phyloP scores from a whole-genome alignment of 345 rosid species.

The Mangifera indica region DNA sequence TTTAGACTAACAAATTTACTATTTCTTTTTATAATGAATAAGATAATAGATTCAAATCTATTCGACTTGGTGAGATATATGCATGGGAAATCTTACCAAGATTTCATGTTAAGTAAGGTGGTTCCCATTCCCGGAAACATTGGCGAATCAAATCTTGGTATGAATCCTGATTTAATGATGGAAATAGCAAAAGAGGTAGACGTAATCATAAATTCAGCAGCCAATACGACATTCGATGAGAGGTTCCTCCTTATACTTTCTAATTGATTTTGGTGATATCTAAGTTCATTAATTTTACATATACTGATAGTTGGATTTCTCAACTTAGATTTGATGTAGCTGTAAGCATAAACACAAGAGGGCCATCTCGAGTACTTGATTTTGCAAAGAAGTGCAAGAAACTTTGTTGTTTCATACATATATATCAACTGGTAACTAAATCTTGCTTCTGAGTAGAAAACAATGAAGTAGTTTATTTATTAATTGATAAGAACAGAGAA shows the following conservation, averaged over 20 bases:
- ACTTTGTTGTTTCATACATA: conserved; percentile 29
- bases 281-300: conserved; percentile 22
- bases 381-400: conserved; percentile 29
- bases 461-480: too few species aligned
- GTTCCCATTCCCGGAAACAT: neutral
- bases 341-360: conserved; percentile 20
- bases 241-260: too few species aligned
- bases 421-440: conserved; percentile 21
- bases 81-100: conserved; percentile 4
- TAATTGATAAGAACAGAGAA: too few species aligned
- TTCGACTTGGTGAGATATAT: neutral
- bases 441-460: too few species aligned
- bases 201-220: conserved; percentile 36
- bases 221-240: too few species aligned
- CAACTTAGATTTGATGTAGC: conserved; percentile 30
- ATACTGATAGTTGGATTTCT: neutral
- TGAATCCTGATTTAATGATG: neutral
- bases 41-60: too few species aligned
- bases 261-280: too few species aligned
- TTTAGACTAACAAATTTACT: too few species aligned
- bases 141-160: conserved; percentile 19
- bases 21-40: too few species aligned
- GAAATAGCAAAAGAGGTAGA: conserved; percentile 25
- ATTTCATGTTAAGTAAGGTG: neutral
- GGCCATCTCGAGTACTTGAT: conserved; percentile 17